These are phyloP conservation scores for Adansonia grandidieri DNA, from an alignment of 441 rosid species.

Conservation along the genomic window DNA sequence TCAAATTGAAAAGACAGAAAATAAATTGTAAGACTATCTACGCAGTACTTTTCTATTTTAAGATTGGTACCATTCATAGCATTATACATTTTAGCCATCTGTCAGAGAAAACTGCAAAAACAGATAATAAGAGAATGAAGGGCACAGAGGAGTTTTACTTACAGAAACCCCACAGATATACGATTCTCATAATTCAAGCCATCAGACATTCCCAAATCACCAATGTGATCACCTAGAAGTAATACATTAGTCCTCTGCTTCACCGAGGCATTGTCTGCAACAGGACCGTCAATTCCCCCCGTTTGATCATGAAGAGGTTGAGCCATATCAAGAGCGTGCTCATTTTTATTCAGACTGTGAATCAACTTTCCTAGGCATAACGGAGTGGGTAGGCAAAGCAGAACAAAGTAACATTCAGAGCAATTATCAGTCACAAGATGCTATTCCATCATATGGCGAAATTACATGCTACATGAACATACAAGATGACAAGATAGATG, in stretches of 20 bases:
- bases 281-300: constrained; percentile 45
- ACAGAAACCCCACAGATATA: constrained; percentile 82
- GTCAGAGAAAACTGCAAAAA: background rate
- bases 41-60: background rate
- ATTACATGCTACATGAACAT: background rate
- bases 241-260: constrained; percentile 77
- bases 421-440: background rate
- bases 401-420: constrained; percentile 16
- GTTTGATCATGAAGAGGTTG: constrained; percentile 69
- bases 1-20: background rate
- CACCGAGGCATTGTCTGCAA: constrained; percentile 45
- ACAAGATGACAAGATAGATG: constrained; percentile 2
- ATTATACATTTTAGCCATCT: background rate
- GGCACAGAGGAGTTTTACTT: constrained; percentile 35
- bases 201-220: constrained; percentile 88
- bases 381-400: constrained; percentile 23
- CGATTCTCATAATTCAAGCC: constrained; percentile 76
- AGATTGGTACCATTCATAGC: background rate
- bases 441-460: constrained; percentile 1
- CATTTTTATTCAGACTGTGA: constrained; percentile 83
- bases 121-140: background rate
- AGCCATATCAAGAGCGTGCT: constrained; percentile 89
- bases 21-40: background rate
- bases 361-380: constrained; percentile 68
- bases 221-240: constrained; percentile 87